Base-by-base conservation (phyloP, 1,139 yeast species). In the Taiozyma sp. region DNA sequence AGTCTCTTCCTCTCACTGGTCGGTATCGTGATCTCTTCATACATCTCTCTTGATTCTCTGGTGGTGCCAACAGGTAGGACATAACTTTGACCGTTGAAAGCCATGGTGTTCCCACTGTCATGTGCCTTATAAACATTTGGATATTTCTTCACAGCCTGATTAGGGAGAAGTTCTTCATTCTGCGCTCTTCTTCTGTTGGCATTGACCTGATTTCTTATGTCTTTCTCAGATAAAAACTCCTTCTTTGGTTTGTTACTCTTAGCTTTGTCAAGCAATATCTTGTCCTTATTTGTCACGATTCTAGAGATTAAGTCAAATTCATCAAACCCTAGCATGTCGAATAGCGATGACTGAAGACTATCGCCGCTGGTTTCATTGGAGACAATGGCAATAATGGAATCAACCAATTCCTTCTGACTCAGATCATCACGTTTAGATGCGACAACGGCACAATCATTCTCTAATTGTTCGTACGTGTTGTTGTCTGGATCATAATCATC, bases 21-120 rank as follows among this genome's bases (percentile, higher is more conserved):
- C 0, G 99, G 99, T 9, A 95, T 89, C 1, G 79, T 70, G 22
- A 95, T 82, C 63, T 93, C 96, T 66, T 95, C 98, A 63, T 87
- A 83, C 4, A 79, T 77, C n/a, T 83, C 74, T 55, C 68, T 77
- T 2, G 82, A 75, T 40, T 75, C 76, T 55, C 98, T 74, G 2
- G 84, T 81, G 0, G 97, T 85, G 0, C 98, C 98, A 3, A 72
- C 70, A 0, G 99, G 99, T 22, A 93, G 74, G 0, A 86, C 74
- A 60, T 83, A 87, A 61, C 85, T 86, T 53, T 87, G 87, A 1
- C 97, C 97, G 19, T 89, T 81, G 45, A 89, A 80, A 1, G 93
- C 86, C 27, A 89, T 64, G 13, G 88, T 81, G 52, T 80, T 78
- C 4, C 87, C 87, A 0, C 83, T 80, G 48, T 84, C 91, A 48